Base-by-base conservation (phyloP, 1,139 yeast species). In the Eremothecium coryli region DNA sequence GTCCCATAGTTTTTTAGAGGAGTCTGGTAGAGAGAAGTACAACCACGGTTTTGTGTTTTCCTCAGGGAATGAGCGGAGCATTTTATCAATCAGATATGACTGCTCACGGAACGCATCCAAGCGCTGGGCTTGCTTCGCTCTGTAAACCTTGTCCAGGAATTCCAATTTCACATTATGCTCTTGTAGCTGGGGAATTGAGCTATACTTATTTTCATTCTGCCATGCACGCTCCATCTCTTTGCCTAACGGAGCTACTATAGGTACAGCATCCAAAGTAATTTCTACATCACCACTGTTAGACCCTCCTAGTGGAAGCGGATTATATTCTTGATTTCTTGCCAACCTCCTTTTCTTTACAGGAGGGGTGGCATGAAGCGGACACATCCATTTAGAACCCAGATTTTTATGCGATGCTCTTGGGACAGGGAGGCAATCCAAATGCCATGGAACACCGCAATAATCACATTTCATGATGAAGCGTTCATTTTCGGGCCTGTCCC, bases 401-500 rank as follows among this genome's bases (percentile, higher is more conserved):
- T 82, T 74, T 50, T 85, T 84, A n/a, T 80, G 73, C 5, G 79
- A 68, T 15, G 82, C 69, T 49, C 84, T 60, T 2, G 95, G 95
- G 7, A 84, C 82, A 9, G 58, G 58, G 12, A 90, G 59, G 57
- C 98, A 90, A 58, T 90, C 97, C 31, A 88, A 61, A 57, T 90
- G 98, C 94, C 95, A 90, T 10, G 78, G 71, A n/a, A 81, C 65
- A 1, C 80, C 67, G 58, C 98, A 90, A 49, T 78, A 81, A 52
- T 88, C 96, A 56, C 98, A 90, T 39, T 74, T 75, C 11, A 80
- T 72, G 23, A 90, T 63, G 42, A 57, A 70, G 42, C 64, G 69
- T 32, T 61, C 38, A 33, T 41, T 37, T 41, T 54, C 50, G 38
- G 58, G 50, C 65, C 59, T 32, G 73, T 62, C 6, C 93, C 94